Base-by-base conservation (phyloP, 345 rosid species). In the Hibiscus tridactylites region DNA sequence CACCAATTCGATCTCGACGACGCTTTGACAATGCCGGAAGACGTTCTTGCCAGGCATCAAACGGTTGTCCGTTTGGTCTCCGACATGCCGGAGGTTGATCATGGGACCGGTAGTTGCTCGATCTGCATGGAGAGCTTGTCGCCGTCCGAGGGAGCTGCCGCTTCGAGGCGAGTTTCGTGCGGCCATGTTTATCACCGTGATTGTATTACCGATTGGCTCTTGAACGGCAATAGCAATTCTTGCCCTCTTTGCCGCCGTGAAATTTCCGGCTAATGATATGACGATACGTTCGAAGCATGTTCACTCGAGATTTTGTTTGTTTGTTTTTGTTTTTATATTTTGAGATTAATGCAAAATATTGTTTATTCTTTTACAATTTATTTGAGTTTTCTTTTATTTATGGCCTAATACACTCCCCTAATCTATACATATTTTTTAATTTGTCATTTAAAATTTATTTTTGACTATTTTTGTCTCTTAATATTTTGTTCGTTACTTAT, bases 201-300 rank as follows among this genome's bases (percentile, higher is more conserved):
- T 53, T 68, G 72, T 33, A 68, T 68, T n/a, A 2, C 47, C 47
- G 47, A 50, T 31, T 68, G 72, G 72, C 72, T 68, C 29, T 53
- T 33, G 39, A 68, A 33, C n/a, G 60, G 61, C 28, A 50, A 53
- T 19, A 35, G 61, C 47, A 29, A 53, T 19, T 68, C 72, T 68
- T 68, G 71, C 71, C 71, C 71, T 31, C 71, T 68, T 17, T 68
- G 71, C 71, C 71, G 71, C 16, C 60, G 5, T 52, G 44, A 68
- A 53, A 68, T 68, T 46, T 52, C 42, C 61, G 72, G 24, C 0
- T 28, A 53, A 28, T 15, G 37, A 21, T 17, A 17, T 2, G 8
- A 11, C 9, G 24, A 53, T 53, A 17, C 26, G 3, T 54, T 54
- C 7, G 12, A 54, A 19, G 12, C 59, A 54, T 19, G 26, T 19